Base-by-base conservation (phyloP, 306 rosid species). In the Quercus glauca region DNA sequence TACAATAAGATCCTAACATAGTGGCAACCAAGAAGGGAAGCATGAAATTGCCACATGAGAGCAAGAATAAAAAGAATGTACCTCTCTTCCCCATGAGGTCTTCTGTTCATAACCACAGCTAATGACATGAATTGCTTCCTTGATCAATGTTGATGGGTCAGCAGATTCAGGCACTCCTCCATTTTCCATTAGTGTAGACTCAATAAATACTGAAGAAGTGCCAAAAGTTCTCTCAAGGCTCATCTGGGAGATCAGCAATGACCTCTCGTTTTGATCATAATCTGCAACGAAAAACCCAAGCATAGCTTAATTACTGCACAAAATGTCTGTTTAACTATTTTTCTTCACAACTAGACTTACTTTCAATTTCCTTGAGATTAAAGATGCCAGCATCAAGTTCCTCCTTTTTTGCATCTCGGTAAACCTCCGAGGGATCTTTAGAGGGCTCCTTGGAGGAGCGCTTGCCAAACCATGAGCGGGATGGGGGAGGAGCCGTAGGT, bases 81-180 rank as follows among this genome's bases (percentile, higher is more conserved):
- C 99, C 92, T 95, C 99, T 90, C 90, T 92, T 86, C 99, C 99
- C 99, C 99, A 95, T 69, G 80, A 92, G 13, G 99, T 95, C 85
- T 95, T 95, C 90, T 90, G 97, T 87, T 95, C 99, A 58, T 95
- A 95, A 68, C 96, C 96, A 60, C 99, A 95, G 80, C 98, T 72
- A 76, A 95, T 95, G 84, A 95, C 99, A 86, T 95, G 99, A 84
- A 95, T 95, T 56, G 99, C 99, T 81, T 95, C 99, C 76, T 89
- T 95, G 87, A 95, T 90, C 86, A 95, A 83, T 73, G 87, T 85
- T 23, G 99, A 86, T 60, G 98, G 90, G 80, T 95, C 85, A 6
- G 80, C 78, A 73, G 97, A 85, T 25, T 95, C 99, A 4, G 99
- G 89, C 5, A 90, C 86, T 18, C 99, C 99, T 76, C 99, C 99